phyloP scores from a whole-genome alignment of 106 monocot species.

The Dendrobium nobile region DNA sequence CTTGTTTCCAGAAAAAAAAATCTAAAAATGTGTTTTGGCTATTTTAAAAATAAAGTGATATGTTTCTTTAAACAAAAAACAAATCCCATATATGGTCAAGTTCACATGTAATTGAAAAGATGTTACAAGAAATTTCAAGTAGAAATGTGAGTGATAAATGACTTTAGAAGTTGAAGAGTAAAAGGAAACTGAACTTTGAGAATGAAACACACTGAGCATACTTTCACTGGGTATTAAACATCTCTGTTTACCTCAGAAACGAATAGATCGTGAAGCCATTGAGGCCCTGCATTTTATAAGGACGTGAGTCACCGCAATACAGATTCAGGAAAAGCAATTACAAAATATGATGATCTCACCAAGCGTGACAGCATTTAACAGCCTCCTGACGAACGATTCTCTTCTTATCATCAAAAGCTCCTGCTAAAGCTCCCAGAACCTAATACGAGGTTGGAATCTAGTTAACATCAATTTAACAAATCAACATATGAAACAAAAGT shows the following conservation, averaged over 20 bases:
- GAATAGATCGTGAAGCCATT: slow-evolving; percentile 13
- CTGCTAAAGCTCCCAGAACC: slow-evolving; percentile 58
- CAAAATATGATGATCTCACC: slow-evolving; percentile 28
- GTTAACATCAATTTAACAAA: not conserved
- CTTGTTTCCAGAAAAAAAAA: too few relatives aligned
- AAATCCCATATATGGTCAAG: too few relatives aligned
- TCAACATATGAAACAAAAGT: not conserved
- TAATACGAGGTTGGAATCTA: slow-evolving; percentile 14
- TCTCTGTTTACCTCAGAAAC: not conserved
- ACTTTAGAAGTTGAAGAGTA: too few relatives aligned
- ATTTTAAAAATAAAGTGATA: too few relatives aligned
- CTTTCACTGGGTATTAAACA: not conserved
- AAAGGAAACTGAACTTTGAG: too few relatives aligned
- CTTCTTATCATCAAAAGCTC: slow-evolving; percentile 71
- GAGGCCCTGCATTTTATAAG: slow-evolving; percentile 14
- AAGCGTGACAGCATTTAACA: slow-evolving; percentile 76
- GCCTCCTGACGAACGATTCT: slow-evolving; percentile 81
- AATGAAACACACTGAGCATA: not conserved
- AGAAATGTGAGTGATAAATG: too few relatives aligned
- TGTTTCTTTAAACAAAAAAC: too few relatives aligned
- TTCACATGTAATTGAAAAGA: too few relatives aligned
- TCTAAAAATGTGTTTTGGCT: too few relatives aligned
- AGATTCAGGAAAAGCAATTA: not conserved
- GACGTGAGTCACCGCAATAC: not conserved
- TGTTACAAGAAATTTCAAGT: too few relatives aligned